Evolutionary conservation across 805 yeast genomes (phyloP), one percentile per base, ranked within the genome.

Genomic region (Metschnikowia bowlesiae): DNA sequence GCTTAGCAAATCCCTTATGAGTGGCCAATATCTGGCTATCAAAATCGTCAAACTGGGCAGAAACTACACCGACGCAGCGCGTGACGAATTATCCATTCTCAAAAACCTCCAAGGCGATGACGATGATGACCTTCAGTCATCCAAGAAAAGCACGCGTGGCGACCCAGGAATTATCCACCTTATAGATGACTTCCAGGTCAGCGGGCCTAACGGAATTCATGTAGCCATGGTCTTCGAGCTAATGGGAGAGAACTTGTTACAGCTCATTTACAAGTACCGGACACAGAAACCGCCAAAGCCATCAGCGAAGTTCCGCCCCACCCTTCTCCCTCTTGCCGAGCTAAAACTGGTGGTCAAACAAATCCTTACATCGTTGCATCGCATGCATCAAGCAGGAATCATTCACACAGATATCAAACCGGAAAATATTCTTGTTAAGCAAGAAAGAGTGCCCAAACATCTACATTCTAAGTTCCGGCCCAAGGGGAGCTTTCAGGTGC

Each of bases 141-240:
- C 33, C 13, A 39, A 14, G 13, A 33, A 16, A 14, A 35, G 32
- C 39, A 11, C 16, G 8, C 46, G 26, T 32, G 32, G n/a, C 31
- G 50, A 43, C 13, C 26, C 44, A 9, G 89, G 87, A 66, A 85
- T 92, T 26, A 87, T 94, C 43, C 84, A 83, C 47, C 72, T 94
- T 38, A 68, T 89, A 51, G 98, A 94, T 67, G 82, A 87, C 52
- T 94, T 94, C 65, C 81, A 83, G 49, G 96, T 92, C 63, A 69
- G 73, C 39, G 99, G 99, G 1, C 90, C 89, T 5, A 89, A 94
- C 67, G 99, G 99, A 1, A 76, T 80, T 2, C 99, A 94, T 68
- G 85, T 90, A 9, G 92, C 94, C 51, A 94, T 94, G 98, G 97
- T 92, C 1, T 94, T 94, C 66, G 99, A 94, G 69, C 96, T 94